Conservation (phyloP, 768 basidiomycete genomes). For the Pleurotus giganteus region DNA sequence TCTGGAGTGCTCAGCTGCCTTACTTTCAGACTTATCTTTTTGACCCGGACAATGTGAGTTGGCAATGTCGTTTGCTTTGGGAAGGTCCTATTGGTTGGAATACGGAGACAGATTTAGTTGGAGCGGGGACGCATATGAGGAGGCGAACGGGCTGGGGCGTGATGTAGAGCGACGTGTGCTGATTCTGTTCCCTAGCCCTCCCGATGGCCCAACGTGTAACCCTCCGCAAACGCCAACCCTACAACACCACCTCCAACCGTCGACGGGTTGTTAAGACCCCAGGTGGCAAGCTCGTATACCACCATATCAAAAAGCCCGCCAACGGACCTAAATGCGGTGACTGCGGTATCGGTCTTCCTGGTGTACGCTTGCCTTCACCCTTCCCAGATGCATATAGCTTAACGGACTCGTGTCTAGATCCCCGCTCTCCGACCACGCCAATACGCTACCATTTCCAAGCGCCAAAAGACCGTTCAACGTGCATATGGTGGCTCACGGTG, state of each 20-base stretch:
- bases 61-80: neutral
- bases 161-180: conserved; percentile 8
- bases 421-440: conserved; percentile 94
- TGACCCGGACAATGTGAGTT: conserved; percentile 34
- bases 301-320: conserved; percentile 94
- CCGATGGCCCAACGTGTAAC: conserved; percentile 98
- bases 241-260: conserved; percentile 97
- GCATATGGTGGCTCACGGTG: conserved; percentile 99
- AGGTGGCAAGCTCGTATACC: conserved; percentile 96
- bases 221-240: conserved; percentile 96
- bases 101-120: conserved; percentile 13
- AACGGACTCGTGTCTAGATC: conserved; percentile 46
- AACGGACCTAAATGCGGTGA: conserved; percentile 97
- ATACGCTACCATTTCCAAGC: conserved; percentile 95
- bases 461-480: conserved; percentile 92
- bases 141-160: neutral
- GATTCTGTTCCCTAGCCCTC: conserved; percentile 19
- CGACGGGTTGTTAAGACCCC: conserved; percentile 97
- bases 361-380: conserved; percentile 55
- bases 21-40: neutral
- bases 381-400: conserved; percentile 6
- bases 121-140: neutral
- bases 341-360: conserved; percentile 91
- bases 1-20: conserved; percentile 10
- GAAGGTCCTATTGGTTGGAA: no score